Base-by-base conservation (phyloP, 1,139 yeast species). In the Pneumocystis oryctolagi region DNA sequence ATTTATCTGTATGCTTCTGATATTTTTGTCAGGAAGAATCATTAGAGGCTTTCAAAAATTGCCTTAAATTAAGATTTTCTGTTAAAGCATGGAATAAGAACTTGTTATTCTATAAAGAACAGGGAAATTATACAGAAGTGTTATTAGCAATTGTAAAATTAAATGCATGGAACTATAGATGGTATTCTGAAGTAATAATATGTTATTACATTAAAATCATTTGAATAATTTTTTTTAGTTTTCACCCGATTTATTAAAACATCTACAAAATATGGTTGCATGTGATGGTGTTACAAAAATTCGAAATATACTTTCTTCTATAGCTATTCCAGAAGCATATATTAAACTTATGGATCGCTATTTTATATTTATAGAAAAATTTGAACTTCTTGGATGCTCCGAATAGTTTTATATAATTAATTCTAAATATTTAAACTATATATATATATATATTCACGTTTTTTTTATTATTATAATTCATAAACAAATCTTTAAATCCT, bases 141-240 rank as follows among this genome's bases (percentile, higher is more conserved):
- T 77, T 89, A 68, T 92, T 86, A 66, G 77, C 87, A 57, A 76
- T 84, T 65, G 88, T 89, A 61, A 86, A 85, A 69, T 77, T 92
- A 64, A 77, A 86, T 47, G 95, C 95, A 28, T 92, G 97, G 97
- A 87, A 89, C 72, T 97, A 89, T 74, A 83, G 98, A 72, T 94
- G 98, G 98, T 94, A 92, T 75, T 82, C 84, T 67, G 96, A 90
- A 68, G 65, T 63, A 40, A 63, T 62, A 32, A 53, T 25, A 40
- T 9, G 18, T 42, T 28, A 35, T 31, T 32, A 9, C 9, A 28
- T 62, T 12, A 18, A 59, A 47, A 14, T 32, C n/a, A 25, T 32
- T 30, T 59, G 25, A 37, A 31, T 32, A 20, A 57, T 31, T 35
- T 20, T 59, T 39, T 37, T 16, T 30, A 63, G 66, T 67, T 65